Base-by-base conservation (phyloP, 2,329 filamentous ascomycete species). In the Neurospora sp. region DNA sequence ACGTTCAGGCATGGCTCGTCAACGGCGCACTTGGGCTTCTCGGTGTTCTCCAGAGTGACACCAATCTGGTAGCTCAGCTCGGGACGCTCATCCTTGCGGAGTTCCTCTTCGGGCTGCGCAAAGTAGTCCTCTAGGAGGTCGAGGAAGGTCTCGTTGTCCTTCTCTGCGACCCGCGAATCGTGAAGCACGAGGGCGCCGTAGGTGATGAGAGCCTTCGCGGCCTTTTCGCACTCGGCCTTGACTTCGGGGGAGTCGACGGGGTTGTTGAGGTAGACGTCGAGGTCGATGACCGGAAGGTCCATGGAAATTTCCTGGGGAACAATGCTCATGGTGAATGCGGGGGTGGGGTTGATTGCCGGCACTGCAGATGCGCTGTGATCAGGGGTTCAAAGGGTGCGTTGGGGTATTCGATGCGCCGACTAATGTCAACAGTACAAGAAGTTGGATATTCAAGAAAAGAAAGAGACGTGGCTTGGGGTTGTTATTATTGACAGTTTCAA, bases 121-220 rank as follows among this genome's bases (percentile, higher is more conserved):
- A 89, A 89, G 81, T 89, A 89, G 80, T 88, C 86, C 78, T 89
- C 87, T n/a, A 89, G 83, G 43, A 89, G 81, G 77, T 89, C 86
- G 70, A 89, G 84, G 74, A 89, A 89, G 69, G 80, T 78, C 36
- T 80, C 79, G 79, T 89, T 89, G 78, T 87, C 84, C 2, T 78
- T 74, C 74, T 86, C 84, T 19, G 84, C 81, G 13, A 88, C 86
- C 72, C 87, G 86, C 68, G 84, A 84, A 79, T 89, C 87, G 79
- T 87, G 87, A 66, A 89, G 82, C 33, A 89, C 81, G 23, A 89
- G 82, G 9, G 87, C 87, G 71, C 87, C 87, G 78, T 87, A 88
- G 17, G 84, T 84, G 76, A 89, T 85, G 70, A 89, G 84, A 39
- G 86, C 86, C 17, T 82, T 77, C 66, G 87, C 86, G 3, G 85